A percentile compares a stretch with the other conserved stretches of the same genome.
Evolutionary conservation across 805 yeast species (phyloP).

Genomic region (Candida silvatica): DNA sequence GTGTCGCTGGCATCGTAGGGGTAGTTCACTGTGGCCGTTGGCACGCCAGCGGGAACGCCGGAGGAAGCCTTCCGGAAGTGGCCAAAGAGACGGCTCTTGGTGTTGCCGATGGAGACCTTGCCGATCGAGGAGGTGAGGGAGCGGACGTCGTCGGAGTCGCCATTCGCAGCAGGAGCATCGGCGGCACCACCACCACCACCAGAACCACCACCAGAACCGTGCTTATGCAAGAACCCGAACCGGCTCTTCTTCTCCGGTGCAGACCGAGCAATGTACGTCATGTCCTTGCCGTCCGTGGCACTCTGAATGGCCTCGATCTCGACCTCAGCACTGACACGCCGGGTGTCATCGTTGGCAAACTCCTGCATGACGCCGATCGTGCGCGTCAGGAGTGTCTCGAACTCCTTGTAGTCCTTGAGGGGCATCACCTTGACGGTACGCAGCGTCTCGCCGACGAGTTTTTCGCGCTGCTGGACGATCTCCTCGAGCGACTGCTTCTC

Average conservation of each 20-base stretch:
- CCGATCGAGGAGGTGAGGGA: constrained; percentile 22
- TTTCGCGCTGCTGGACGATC: constrained; percentile 26
- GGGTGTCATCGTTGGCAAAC: constrained; percentile 67
- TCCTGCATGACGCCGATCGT: constrained; percentile 47
- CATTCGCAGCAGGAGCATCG: not conserved
- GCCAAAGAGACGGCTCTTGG: constrained; percentile 20
- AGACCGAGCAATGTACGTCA: constrained; percentile 45
- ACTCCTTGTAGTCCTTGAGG: constrained; percentile 29
- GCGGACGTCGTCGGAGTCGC: constrained; percentile 10
- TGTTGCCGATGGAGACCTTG: constrained; percentile 14
- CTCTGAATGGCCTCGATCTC: constrained; percentile 85
- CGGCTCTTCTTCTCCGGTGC: constrained; percentile 53
- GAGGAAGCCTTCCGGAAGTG: constrained; percentile 14
- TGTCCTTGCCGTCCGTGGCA: constrained; percentile 69
- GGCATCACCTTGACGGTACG: constrained; percentile 31
- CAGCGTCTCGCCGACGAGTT: constrained; percentile 22
- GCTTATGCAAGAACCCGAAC: constrained; percentile 26
- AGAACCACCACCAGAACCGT: constrained; percentile 4
- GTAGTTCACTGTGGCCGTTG: constrained; percentile 43
- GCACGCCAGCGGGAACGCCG: constrained; percentile 6
- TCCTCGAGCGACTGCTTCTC: constrained; percentile 43
- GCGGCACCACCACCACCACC: not conserved
- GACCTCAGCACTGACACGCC: constrained; percentile 70
- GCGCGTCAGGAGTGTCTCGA: constrained; percentile 43
- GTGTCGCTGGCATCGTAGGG: constrained; percentile 58